Percentiles rank a stretch among this genome's conserved stretches.
These are phyloP conservation scores for Fusarium falciforme DNA, from an alignment of 2,329 filamentous ascomycete genomes.

Conservation along the genomic window DNA sequence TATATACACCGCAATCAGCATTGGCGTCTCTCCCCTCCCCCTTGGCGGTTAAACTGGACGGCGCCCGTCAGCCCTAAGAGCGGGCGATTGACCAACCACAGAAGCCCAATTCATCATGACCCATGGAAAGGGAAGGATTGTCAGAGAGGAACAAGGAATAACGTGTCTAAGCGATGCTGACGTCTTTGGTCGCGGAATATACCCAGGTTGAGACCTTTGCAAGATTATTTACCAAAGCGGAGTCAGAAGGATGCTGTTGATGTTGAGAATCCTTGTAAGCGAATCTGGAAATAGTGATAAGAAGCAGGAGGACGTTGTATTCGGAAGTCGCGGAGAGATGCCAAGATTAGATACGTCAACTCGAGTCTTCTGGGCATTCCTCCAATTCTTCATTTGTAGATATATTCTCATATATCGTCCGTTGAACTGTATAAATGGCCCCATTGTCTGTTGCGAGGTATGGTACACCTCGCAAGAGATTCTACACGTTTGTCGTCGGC, in stretches of 20 bases:
- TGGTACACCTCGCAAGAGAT: neutral
- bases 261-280: neutral
- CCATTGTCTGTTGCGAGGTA: neutral
- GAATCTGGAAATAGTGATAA: neutral
- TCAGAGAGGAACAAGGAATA: neutral
- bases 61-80: neutral
- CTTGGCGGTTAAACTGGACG: neutral
- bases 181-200: neutral
- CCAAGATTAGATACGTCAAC: neutral
- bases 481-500: neutral
- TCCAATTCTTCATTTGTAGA: neutral
- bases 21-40: neutral
- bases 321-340: neutral
- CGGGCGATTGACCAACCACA: neutral
- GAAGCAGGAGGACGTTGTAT: neutral
- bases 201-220: neutral
- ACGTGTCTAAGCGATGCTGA: neutral
- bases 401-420: neutral
- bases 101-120: neutral
- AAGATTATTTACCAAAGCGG: neutral
- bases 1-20: neutral
- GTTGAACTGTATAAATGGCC: neutral
- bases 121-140: neutral
- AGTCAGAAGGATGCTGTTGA: neutral
- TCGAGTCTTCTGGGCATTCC: neutral